Evolutionary conservation across 257 asterid genomes (phyloP), one percentile per base, ranked within the genome.

Genomic region (Penstemon newberryi): DNA sequence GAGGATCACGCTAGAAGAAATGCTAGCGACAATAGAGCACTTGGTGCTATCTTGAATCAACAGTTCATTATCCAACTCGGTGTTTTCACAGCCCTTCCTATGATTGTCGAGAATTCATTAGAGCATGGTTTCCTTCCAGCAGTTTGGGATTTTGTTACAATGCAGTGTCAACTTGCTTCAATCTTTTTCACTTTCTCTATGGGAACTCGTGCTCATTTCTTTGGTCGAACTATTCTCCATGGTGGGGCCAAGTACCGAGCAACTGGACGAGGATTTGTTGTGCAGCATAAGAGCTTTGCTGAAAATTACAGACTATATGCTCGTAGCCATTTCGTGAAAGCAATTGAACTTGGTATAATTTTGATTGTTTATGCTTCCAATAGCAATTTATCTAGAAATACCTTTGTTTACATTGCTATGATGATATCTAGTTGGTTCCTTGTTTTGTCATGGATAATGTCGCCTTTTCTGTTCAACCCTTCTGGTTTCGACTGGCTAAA

Each of bases 241-340:
- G 98, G 98, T 5, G 98, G 98, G 52, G 97, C 98, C 55, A 92
- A 92, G 79, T 92, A 92, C 54, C 87, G 96, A 53, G 96, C 97
- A 25, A 92, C 98, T 0, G 98, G 97, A 19, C 96, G 97, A 33
- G 98, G 98, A 55, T 92, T 92, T 75, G 97, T 92, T 52, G 98
- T 92, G 58, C 84, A 88, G 80, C 97, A 82, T 81, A 92, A 86
- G 77, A 86, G 93, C 68, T 89, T 89, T 55, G 85, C 90, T 15
- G 97, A 92, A 70, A 92, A 90, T 66, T 92, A 85, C 78, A 77
- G 97, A 77, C 83, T 92, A 52, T 92, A 92, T 71, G 73, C 97
- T 3, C 93, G 97, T 37, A 92, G 98, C 88, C 98, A 92, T 79
- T 90, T 92, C 38, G 91, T 92, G 73, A 92, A 88, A 80, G 98